Percentiles rank a stretch among this genome's conserved stretches.
phyloP scores from a whole-genome alignment of 306 rosid species.

The Fragaria ananassa region DNA sequence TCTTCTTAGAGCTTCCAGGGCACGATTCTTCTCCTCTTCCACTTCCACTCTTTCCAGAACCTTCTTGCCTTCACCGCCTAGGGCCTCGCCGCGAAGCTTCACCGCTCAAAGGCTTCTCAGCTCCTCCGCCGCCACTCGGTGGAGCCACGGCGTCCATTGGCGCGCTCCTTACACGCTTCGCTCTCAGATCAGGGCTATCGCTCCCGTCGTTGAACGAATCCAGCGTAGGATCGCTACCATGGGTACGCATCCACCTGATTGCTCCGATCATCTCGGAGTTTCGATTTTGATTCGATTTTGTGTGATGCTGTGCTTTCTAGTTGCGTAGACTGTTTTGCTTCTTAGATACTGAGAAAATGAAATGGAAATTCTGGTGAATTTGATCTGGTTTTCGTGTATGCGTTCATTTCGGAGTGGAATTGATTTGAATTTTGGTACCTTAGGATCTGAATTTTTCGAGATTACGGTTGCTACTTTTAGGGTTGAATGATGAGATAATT shows the following conservation, averaged over 20 bases:
- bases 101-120: slow-evolving; percentile 34
- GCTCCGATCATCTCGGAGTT: slow-evolving; percentile 28
- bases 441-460: neutral
- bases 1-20: slow-evolving; percentile 63
- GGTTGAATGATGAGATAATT: neutral
- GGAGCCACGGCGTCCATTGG: slow-evolving; percentile 81
- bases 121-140: slow-evolving; percentile 42
- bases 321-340: slow-evolving; percentile 7
- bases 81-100: slow-evolving; percentile 13
- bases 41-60: slow-evolving; percentile 38
- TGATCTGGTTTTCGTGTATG: neutral
- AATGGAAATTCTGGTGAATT: neutral
- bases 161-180: slow-evolving; percentile 58
- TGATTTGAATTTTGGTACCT: neutral
- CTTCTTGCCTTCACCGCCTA: slow-evolving; percentile 25
- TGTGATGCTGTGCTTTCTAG: neutral
- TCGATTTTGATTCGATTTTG: neutral
- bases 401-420: neutral
- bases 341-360: slow-evolving; percentile 2
- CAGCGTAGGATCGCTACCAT: slow-evolving; percentile 75
- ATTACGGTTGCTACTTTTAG: neutral
- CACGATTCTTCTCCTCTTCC: slow-evolving; percentile 35
- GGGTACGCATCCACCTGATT: slow-evolving; percentile 36
- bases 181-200: slow-evolving; percentile 75
- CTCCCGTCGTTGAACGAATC: slow-evolving; percentile 69